Conservation (phyloP, 2,329 filamentous ascomycete species). For the Metarhizium sp. region DNA sequence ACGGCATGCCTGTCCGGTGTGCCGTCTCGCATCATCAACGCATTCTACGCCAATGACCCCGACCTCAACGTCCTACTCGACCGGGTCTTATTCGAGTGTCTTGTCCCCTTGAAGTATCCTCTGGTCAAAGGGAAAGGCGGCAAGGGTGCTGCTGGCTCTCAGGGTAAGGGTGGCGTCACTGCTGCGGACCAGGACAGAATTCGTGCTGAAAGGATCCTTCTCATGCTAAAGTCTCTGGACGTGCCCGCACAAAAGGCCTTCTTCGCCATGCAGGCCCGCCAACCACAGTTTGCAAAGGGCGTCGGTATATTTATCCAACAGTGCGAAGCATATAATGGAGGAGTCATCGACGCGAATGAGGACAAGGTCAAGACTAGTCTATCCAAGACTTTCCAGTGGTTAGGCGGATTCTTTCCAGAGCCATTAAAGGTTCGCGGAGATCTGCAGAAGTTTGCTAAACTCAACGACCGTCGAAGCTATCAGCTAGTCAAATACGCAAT, state of each 20-base stretch:
- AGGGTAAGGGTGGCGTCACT: constrained; percentile 27
- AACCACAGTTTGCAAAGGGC: constrained; percentile 63
- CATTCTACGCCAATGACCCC: constrained; percentile 80
- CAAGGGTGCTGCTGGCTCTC: constrained; percentile 51
- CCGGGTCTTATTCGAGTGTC: constrained; percentile 73
- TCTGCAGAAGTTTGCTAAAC: constrained; percentile 82
- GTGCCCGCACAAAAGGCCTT: constrained; percentile 75
- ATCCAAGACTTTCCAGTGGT: constrained; percentile 60
- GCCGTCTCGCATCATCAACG: constrained; percentile 76
- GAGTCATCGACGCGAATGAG: constrained; percentile 65
- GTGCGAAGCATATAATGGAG: constrained; percentile 88
- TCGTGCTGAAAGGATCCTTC: constrained; percentile 73
- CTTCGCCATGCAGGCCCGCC: constrained; percentile 73
- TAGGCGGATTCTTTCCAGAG: constrained; percentile 71
- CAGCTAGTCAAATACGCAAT: constrained; percentile 82
- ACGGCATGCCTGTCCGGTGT: constrained; percentile 68
- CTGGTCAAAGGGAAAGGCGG: constrained; percentile 49
- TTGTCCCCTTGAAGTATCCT: constrained; percentile 86
- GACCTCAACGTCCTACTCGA: constrained; percentile 82
- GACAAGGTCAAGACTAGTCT: constrained; percentile 62
- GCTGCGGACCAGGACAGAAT: constrained; percentile 65
- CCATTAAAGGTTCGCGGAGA: constrained; percentile 61
- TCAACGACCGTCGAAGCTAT: constrained; percentile 83
- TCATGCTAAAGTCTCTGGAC: constrained; percentile 72
- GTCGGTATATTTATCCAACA: constrained; percentile 67